These are phyloP conservation scores for Aegilops umbellulata DNA, from an alignment of 176 grass and related monocot species.

Conservation along the genomic window DNA sequence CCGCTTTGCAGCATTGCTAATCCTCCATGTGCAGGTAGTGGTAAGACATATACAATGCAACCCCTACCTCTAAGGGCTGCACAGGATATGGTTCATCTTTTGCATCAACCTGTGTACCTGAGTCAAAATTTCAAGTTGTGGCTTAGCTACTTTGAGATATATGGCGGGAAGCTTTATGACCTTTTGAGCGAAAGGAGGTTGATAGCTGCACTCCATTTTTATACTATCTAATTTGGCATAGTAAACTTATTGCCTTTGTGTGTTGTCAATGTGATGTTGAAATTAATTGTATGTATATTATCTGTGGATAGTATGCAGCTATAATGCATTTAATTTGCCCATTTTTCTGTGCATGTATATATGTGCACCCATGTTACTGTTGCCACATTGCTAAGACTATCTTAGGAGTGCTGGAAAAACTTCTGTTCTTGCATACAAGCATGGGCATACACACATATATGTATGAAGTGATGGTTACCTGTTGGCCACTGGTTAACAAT, in stretches of 20 bases:
- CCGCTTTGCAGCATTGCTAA: not conserved
- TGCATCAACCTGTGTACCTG: constrained; percentile 68
- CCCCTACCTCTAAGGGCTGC: constrained; percentile 88
- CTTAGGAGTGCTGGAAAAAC: not conserved
- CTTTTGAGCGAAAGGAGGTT: constrained; percentile 97
- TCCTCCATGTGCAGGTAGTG: constrained; percentile 69
- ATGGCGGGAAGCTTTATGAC: constrained; percentile 97
- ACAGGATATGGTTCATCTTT: constrained; percentile 81
- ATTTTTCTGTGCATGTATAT: not conserved
- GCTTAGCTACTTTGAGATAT: constrained; percentile 99
- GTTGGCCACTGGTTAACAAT: not conserved
- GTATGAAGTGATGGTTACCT: not conserved
- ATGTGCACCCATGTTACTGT: not conserved
- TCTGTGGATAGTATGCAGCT: not conserved
- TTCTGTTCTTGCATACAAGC: not conserved
- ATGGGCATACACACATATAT: not conserved
- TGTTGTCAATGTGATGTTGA: not conserved
- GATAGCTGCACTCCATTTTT: constrained; percentile 8
- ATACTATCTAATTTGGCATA: constrained; percentile 8
- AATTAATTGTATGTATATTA: not conserved
- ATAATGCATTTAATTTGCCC: not conserved
- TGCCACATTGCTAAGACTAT: constrained; percentile 5
- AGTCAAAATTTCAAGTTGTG: constrained; percentile 98
- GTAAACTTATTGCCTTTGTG: not conserved
- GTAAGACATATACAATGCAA: constrained; percentile 99